Conservation (phyloP, 2,329 filamentous ascomycete species). For the Sporothrix protearum region DNA sequence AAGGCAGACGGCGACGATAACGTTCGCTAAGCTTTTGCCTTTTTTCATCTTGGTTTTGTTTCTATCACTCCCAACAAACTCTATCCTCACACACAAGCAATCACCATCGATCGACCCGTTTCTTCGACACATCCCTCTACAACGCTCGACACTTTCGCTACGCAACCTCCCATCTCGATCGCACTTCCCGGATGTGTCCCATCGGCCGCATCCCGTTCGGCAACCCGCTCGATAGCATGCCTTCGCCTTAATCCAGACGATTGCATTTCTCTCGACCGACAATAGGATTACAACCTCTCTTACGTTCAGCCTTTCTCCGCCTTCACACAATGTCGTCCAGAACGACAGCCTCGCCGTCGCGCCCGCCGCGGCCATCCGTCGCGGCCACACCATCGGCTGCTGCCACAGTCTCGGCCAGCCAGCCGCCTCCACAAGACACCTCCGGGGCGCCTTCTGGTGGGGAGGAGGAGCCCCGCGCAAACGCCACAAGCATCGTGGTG, state of each 20-base stretch:
- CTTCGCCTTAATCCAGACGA: slow-evolving; percentile 7
- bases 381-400: background rate
- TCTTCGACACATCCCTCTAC: background rate
- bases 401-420: background rate
- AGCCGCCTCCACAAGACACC: background rate
- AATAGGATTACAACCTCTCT: background rate
- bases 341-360: background rate
- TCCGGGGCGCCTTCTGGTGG: background rate
- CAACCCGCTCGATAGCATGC: slow-evolving; percentile 21
- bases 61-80: background rate
- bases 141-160: background rate
- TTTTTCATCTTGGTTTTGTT: background rate
- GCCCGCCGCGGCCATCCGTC: background rate
- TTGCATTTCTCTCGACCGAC: background rate
- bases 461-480: slow-evolving; percentile 39
- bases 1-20: slow-evolving; percentile 16
- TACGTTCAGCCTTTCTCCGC: background rate
- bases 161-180: background rate
- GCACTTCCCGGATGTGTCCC: background rate
- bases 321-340: slow-evolving; percentile 1
- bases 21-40: background rate
- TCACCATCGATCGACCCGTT: background rate
- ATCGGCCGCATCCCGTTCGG: slow-evolving; percentile 9
- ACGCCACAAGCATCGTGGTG: slow-evolving; percentile 71
- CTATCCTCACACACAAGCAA: background rate